phyloP scores from a whole-genome alignment of 768 basidiomycete genomes.

The Suillus occidentalis region DNA sequence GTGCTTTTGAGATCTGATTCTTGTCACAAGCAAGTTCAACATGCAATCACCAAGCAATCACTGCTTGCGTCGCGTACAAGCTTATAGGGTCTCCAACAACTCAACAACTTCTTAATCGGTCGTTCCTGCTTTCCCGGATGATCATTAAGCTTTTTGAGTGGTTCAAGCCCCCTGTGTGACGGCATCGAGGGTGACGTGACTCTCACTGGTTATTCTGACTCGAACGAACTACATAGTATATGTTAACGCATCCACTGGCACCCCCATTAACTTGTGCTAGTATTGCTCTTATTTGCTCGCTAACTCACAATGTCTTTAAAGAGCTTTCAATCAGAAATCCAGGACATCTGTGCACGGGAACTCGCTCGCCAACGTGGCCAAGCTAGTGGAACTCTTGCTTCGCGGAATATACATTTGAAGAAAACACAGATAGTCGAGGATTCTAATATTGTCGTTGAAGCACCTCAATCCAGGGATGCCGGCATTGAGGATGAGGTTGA shows the following conservation, averaged over 20 bases:
- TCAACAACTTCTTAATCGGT: neutral
- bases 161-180: conserved; percentile 2
- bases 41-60: too few species aligned
- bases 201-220: neutral
- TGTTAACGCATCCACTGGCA: neutral
- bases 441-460: neutral
- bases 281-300: neutral
- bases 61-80: too few species aligned
- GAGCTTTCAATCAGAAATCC: conserved; percentile 67
- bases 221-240: neutral
- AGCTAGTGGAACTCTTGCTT: conserved; percentile 8
- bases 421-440: neutral
- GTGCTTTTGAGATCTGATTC: too few species aligned
- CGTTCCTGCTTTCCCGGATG: neutral
- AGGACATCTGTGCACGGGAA: conserved; percentile 71
- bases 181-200: conserved; percentile 5
- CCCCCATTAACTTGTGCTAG: neutral
- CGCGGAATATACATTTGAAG: conserved; percentile 14
- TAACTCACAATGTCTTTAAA: conserved; percentile 29
- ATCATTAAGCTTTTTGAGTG: neutral
- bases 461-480: conserved; percentile 37
- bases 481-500: conserved; percentile 10
- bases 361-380: conserved; percentile 56
- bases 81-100: neutral
- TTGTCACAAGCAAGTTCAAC: too few species aligned